Conservation (phyloP, 768 basidiomycete species). For the Lentinus brumalis region DNA sequence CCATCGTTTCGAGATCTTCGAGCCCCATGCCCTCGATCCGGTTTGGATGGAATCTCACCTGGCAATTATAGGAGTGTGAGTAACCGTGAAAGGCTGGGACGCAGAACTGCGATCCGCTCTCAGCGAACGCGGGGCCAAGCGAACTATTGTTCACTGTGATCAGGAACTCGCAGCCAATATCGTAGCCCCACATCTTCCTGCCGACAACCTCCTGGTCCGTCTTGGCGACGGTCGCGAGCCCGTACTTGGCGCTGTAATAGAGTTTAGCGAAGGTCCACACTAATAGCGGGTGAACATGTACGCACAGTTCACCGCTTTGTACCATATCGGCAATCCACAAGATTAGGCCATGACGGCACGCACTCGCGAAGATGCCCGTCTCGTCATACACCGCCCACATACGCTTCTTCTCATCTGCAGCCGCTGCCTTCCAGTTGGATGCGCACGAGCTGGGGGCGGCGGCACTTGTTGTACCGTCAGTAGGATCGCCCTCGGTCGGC, state of each 20-base stretch:
- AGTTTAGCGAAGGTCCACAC: not conserved
- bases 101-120: slow-evolving; percentile 1
- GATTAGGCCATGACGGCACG: slow-evolving; percentile 21
- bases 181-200: slow-evolving; percentile 8
- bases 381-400: slow-evolving; percentile 40
- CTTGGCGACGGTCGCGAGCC: slow-evolving; percentile 18
- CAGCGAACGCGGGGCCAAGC: slow-evolving; percentile 5
- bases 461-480: slow-evolving; percentile 24
- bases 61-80: slow-evolving; percentile 37
- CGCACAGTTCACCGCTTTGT: slow-evolving; percentile 24
- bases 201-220: not conserved
- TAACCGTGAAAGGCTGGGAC: slow-evolving; percentile 39
- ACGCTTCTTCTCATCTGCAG: slow-evolving; percentile 31
- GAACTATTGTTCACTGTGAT: slow-evolving; percentile 14
- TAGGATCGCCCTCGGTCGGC: slow-evolving; percentile 27
- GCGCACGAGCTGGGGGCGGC: slow-evolving; percentile 28
- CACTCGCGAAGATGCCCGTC: slow-evolving; percentile 38
- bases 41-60: slow-evolving; percentile 35
- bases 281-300: not conserved
- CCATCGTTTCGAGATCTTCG: slow-evolving; percentile 33
- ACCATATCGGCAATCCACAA: slow-evolving; percentile 25
- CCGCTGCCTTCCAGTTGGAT: slow-evolving; percentile 36
- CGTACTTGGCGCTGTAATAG: slow-evolving; percentile 25
- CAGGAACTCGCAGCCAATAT: slow-evolving; percentile 25
- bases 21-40: slow-evolving; percentile 33